Conservation (phyloP, 2,329 filamentous ascomycete genomes). For the Colletotrichum sansevieriae region DNA sequence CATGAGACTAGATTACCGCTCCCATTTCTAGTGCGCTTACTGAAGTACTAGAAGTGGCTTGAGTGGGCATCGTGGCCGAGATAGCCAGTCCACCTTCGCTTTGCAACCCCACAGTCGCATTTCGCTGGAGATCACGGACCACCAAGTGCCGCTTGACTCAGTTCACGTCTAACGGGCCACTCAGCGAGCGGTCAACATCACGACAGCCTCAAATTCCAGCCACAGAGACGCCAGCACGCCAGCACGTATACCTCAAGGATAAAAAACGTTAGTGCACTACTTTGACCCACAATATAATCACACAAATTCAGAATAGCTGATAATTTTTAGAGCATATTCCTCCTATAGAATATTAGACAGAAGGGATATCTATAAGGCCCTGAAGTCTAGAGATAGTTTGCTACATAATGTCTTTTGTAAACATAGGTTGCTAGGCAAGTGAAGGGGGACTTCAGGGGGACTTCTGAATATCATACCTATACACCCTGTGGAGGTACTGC, state of each 20-base stretch:
- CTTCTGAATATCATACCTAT: too few relatives aligned
- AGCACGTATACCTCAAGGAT: neutral
- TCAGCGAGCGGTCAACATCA: constrained; percentile 14
- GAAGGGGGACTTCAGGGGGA: too few relatives aligned
- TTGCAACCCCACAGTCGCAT: constrained; percentile 28
- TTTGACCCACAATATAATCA: too few relatives aligned
- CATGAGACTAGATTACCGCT: constrained; percentile 22
- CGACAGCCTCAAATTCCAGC: constrained; percentile 35
- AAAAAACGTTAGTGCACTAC: too few relatives aligned
- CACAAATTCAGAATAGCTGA: too few relatives aligned
- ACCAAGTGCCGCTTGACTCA: constrained; percentile 27
- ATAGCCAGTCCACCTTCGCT: constrained; percentile 27
- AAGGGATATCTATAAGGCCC: too few relatives aligned
- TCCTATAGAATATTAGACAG: too few relatives aligned
- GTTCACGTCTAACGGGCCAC: constrained; percentile 28
- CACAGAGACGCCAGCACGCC: constrained; percentile 30
- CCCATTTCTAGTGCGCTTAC: constrained; percentile 25
- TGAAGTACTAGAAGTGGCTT: constrained; percentile 22
- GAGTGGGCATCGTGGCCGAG: constrained; percentile 25
- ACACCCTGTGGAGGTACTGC: too few relatives aligned
- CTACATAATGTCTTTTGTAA: too few relatives aligned
- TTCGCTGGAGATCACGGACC: constrained; percentile 35
- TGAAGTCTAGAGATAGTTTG: too few relatives aligned
- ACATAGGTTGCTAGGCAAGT: too few relatives aligned
- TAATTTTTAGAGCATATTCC: too few relatives aligned